Percentiles rank a stretch among this genome's conserved stretches.
These are phyloP conservation scores for Penicillium goetzii DNA, from an alignment of 495 filamentous ascomycete genomes.

Conservation along the genomic window DNA sequence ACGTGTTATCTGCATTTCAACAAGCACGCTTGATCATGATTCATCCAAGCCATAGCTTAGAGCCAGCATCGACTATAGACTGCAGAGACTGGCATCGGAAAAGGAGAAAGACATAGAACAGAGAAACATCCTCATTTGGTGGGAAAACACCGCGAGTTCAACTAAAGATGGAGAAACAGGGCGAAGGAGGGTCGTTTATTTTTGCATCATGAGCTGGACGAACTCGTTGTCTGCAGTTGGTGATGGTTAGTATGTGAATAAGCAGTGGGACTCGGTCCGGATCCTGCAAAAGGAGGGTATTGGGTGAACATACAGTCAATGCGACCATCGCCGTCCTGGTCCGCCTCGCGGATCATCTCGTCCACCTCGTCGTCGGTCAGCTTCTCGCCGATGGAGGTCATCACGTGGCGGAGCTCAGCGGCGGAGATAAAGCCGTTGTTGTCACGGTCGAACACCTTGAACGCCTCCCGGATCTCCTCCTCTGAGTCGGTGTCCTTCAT, in stretches of 20 bases:
- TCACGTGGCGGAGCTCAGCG: conserved; percentile 96
- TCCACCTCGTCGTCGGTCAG: conserved; percentile 99
- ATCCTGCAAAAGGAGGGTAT: background rate
- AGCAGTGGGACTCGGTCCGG: background rate
- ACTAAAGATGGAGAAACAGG: conserved; percentile 40
- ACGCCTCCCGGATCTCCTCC: conserved; percentile 95
- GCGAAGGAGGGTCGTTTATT: conserved; percentile 60
- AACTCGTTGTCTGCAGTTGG: conserved; percentile 88
- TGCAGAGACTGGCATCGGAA: conserved; percentile 28
- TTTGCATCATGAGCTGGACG: conserved; percentile 99
- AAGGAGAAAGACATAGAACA: conserved; percentile 25
- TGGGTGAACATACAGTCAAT: conserved; percentile 78
- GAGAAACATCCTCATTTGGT: conserved; percentile 32
- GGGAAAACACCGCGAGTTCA: conserved; percentile 31
- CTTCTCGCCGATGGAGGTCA: conserved; percentile 99
- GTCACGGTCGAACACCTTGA: conserved; percentile 98
- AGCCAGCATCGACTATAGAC: conserved; percentile 38
- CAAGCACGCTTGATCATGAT: conserved; percentile 38
- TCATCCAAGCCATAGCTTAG: conserved; percentile 34
- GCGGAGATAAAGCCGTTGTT: conserved; percentile 99
- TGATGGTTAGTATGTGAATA: conserved; percentile 14
- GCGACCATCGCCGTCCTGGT: conserved; percentile 95
- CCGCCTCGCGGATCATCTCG: conserved; percentile 99
- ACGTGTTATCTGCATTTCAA: conserved; percentile 30
- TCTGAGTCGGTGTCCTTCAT: conserved; percentile 99